Conservation (phyloP, 352 stramenopile genomes). For the Phytophthora pini region DNA sequence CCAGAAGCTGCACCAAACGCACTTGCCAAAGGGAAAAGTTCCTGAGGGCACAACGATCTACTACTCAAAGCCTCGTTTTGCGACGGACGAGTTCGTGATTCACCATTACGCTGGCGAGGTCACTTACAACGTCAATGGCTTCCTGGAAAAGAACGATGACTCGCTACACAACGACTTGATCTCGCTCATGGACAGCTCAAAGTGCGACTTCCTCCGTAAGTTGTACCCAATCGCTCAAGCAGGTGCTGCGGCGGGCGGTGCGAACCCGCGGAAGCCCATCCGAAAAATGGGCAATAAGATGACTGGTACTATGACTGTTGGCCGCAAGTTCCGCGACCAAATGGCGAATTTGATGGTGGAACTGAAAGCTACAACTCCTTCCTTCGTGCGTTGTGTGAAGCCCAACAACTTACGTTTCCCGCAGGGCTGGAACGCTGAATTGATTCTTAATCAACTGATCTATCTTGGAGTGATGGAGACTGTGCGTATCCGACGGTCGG, state of each 20-base stretch:
- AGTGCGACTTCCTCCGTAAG: conserved; percentile 79
- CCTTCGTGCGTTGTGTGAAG: conserved; percentile 93
- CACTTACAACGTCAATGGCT: conserved; percentile 95
- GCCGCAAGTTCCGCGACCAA: conserved; percentile 91
- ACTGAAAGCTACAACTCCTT: conserved; percentile 81
- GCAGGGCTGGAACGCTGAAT: conserved; percentile 83
- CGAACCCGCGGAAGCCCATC: conserved; percentile 73
- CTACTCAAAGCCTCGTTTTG: conserved; percentile 87
- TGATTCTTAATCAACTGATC: conserved; percentile 91
- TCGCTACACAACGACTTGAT: conserved; percentile 93
- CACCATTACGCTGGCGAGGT: conserved; percentile 97
- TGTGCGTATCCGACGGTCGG: conserved; percentile 88
- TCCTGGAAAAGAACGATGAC: conserved; percentile 99
- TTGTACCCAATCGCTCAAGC: conserved; percentile 70
- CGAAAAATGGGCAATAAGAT: conserved; percentile 87
- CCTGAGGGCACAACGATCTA: conserved; percentile 81
- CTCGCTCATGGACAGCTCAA: conserved; percentile 87
- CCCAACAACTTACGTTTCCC: conserved; percentile 92
- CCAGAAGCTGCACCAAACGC: conserved; percentile 92
- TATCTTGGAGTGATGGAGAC: conserved; percentile 93
- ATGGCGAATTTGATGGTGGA: conserved; percentile 90
- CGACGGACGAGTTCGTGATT: conserved; percentile 96
- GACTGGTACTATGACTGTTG: conserved; percentile 91
- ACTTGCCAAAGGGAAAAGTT: conserved; percentile 80
- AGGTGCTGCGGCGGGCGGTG: conserved; percentile 35